These are phyloP conservation scores for Themeda triandra DNA, from an alignment of 176 grass and related monocot genomes.

Conservation along the genomic window DNA sequence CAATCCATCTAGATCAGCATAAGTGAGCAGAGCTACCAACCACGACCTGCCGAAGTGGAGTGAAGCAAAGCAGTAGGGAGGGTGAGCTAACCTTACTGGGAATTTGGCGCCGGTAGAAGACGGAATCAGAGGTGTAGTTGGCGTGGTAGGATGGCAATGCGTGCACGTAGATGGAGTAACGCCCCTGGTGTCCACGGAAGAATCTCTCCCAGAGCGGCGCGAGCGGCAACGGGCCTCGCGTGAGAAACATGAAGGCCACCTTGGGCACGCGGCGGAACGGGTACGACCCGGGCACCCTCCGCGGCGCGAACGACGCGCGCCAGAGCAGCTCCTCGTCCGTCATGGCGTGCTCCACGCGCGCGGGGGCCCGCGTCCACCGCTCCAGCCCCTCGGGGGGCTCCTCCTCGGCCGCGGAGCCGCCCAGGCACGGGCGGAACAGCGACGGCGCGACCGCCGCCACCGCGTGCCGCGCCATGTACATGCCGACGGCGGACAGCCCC, in stretches of 20 bases:
- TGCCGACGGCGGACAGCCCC: slow-evolving; percentile 58
- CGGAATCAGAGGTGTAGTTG: slow-evolving; percentile 76
- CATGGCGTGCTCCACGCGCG: slow-evolving; percentile 57
- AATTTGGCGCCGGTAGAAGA: slow-evolving; percentile 71
- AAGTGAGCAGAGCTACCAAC: neutral
- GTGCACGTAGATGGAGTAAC: slow-evolving; percentile 87
- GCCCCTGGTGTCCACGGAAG: slow-evolving; percentile 70
- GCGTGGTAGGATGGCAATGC: slow-evolving; percentile 60
- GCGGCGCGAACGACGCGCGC: slow-evolving; percentile 78
- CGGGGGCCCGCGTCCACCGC: slow-evolving; percentile 56
- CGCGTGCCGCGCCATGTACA: slow-evolving; percentile 77
- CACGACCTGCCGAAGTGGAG: neutral
- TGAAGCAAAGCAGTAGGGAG: neutral
- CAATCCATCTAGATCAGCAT: neutral
- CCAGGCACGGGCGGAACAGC: slow-evolving; percentile 64
- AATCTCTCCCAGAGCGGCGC: slow-evolving; percentile 83
- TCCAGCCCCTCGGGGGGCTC: slow-evolving; percentile 44
- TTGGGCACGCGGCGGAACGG: slow-evolving; percentile 77
- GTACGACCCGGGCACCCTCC: slow-evolving; percentile 47
- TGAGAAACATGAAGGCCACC: slow-evolving; percentile 97
- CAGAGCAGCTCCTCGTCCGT: slow-evolving; percentile 87
- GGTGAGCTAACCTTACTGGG: slow-evolving; percentile 71
- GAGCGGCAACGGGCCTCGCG: slow-evolving; percentile 73
- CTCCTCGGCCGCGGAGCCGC: neutral
- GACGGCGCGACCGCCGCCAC: slow-evolving; percentile 46